A percentile compares a stretch with the other conserved stretches of the same genome.
These are phyloP conservation scores for Cladosporium sp. DNA, from an alignment of 2,329 filamentous ascomycete genomes.

Conservation along the genomic window DNA sequence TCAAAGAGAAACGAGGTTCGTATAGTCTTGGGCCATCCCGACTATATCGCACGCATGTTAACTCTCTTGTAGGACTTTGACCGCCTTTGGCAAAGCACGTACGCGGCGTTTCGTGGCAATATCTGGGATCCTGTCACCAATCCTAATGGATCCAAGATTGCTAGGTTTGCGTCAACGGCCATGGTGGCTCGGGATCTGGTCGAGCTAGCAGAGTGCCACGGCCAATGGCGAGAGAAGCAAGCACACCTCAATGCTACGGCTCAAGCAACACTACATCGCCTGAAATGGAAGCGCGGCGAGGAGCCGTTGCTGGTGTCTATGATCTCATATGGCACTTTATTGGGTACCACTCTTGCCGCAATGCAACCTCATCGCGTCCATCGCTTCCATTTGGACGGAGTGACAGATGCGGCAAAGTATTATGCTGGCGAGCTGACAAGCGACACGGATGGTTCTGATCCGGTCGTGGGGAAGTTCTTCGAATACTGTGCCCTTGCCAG, in stretches of 20 bases:
- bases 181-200: neutral
- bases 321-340: neutral
- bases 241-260: neutral
- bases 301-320: neutral
- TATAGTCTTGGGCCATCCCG: neutral
- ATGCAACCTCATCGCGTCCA: slow-evolving; percentile 42
- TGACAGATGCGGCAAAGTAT: slow-evolving; percentile 12
- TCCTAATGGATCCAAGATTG: neutral
- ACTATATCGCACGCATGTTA: neutral
- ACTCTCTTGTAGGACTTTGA: neutral
- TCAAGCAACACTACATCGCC: neutral
- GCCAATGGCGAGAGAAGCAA: neutral
- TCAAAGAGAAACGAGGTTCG: neutral
- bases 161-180: neutral
- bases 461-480: too few relatives aligned
- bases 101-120: neutral
- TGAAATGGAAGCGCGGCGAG: neutral
- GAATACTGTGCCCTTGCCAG: too few relatives aligned
- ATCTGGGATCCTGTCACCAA: neutral
- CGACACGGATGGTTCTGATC: neutral
- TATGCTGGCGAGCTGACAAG: neutral
- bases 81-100: neutral
- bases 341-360: slow-evolving; percentile 42
- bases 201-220: neutral
- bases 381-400: slow-evolving; percentile 44